These are phyloP conservation scores for Hypoxylon sp. DNA, from an alignment of 2,329 filamentous ascomycete genomes.

Conservation along the genomic window DNA sequence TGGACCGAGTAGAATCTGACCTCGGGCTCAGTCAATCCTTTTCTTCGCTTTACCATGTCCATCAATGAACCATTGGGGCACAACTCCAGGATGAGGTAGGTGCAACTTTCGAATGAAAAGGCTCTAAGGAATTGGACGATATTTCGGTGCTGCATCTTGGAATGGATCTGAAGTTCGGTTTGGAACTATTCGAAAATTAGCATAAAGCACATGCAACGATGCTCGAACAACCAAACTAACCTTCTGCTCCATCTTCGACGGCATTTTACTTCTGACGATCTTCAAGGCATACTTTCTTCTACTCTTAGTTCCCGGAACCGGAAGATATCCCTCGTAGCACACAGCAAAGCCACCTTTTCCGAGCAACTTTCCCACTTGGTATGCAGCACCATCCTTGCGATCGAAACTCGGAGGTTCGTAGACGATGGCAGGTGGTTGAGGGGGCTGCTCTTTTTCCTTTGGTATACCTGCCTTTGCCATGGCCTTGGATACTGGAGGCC, in stretches of 20 bases:
- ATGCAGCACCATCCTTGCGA: conserved; percentile 73
- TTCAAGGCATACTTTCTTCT: conserved; percentile 78
- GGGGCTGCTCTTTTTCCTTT: conserved; percentile 72
- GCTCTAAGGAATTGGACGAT: conserved; percentile 96
- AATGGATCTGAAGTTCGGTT: conserved; percentile 95
- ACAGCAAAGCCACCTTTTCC: conserved; percentile 86
- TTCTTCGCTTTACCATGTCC: conserved; percentile 95
- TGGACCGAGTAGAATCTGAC: conserved; percentile 94
- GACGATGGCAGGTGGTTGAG: conserved; percentile 68
- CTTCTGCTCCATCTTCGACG: conserved; percentile 84
- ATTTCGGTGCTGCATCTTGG: conserved; percentile 95
- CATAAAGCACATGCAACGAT: not conserved
- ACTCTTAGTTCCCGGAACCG: conserved; percentile 61
- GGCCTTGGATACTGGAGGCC: conserved; percentile 50
- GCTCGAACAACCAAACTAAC: conserved; percentile 51
- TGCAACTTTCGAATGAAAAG: conserved; percentile 87
- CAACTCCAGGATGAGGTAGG: conserved; percentile 92
- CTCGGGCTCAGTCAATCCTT: conserved; percentile 90
- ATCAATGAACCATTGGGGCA: conserved; percentile 96
- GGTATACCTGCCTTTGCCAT: no score
- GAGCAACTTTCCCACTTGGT: conserved; percentile 76
- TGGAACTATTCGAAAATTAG: conserved; percentile 61
- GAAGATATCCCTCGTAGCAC: conserved; percentile 76
- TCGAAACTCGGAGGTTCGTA: conserved; percentile 72
- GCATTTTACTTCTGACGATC: conserved; percentile 85